A percentile compares a stretch with the other conserved stretches of the same genome.
These are phyloP conservation scores for Leishmania braziliensis DNA, from an alignment of 208 protist species.

Conservation along the genomic window DNA sequence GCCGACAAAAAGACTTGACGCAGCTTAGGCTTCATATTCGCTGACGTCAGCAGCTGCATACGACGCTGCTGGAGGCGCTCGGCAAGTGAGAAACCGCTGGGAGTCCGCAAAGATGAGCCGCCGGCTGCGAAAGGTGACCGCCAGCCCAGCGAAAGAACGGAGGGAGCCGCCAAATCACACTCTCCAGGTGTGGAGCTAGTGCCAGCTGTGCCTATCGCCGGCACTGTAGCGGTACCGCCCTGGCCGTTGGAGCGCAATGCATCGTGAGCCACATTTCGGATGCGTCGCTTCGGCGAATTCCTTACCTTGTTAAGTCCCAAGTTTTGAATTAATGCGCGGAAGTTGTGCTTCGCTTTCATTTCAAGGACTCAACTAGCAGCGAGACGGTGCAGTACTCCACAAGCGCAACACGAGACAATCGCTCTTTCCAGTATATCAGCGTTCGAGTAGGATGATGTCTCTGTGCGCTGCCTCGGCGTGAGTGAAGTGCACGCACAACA, in stretches of 20 bases:
- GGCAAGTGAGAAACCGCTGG: background rate
- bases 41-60: constrained; percentile 21
- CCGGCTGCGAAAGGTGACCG: background rate
- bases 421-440: background rate
- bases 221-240: background rate
- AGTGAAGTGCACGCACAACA: too few species aligned
- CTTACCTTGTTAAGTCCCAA: constrained; percentile 32
- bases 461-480: background rate
- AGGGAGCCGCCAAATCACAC: background rate
- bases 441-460: background rate
- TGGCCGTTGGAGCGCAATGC: background rate
- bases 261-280: constrained; percentile 23
- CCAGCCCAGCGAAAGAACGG: background rate
- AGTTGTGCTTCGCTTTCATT: constrained; percentile 23
- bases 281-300: constrained; percentile 31
- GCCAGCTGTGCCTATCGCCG: background rate
- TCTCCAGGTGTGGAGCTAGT: background rate
- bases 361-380: background rate
- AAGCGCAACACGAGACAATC: background rate
- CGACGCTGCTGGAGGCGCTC: constrained; percentile 23
- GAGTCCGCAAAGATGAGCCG: background rate
- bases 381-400: background rate
- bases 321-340: constrained; percentile 37
- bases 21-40: constrained; percentile 22
- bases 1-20: constrained; percentile 21